Percentiles rank a stretch among this genome's conserved stretches.
Conservation (phyloP, 768 basidiomycete genomes). For the Mycena amicta region DNA sequence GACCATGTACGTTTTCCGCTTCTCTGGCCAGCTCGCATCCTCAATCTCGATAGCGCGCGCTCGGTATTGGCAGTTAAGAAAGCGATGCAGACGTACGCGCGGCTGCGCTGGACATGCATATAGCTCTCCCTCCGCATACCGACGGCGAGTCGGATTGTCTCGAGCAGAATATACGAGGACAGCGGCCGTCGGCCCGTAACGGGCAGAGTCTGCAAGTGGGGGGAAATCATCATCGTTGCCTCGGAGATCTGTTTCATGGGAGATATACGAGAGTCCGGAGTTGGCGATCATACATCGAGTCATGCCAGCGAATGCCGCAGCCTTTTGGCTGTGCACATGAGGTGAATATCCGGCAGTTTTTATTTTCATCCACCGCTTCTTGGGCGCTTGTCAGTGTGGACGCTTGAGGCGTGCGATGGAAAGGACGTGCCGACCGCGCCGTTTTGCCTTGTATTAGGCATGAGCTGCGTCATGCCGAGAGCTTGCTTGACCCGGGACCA, state of each 20-base stretch:
- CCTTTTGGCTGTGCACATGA: too few relatives aligned
- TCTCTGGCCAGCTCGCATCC: not conserved
- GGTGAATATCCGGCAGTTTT: too few relatives aligned
- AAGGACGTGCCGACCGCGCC: too few relatives aligned
- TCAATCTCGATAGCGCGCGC: slow-evolving; percentile 47
- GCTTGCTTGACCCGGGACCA: too few relatives aligned
- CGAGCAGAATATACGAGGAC: slow-evolving; percentile 60
- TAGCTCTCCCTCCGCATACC: slow-evolving; percentile 60
- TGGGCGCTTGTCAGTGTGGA: too few relatives aligned
- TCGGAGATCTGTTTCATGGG: slow-evolving; percentile 86
- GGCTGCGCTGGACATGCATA: slow-evolving; percentile 80
- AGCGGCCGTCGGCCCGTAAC: slow-evolving; percentile 75
- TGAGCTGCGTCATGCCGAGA: too few relatives aligned
- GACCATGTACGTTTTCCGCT: slow-evolving; percentile 58
- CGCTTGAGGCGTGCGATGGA: too few relatives aligned
- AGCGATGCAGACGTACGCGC: slow-evolving; percentile 85
- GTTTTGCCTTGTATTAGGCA: too few relatives aligned
- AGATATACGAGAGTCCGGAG: slow-evolving; percentile 77
- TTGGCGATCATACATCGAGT: slow-evolving; percentile 90
- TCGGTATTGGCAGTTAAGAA: slow-evolving; percentile 80
- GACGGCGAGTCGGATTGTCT: slow-evolving; percentile 53
- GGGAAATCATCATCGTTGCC: slow-evolving; percentile 75
- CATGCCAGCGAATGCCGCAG: too few relatives aligned
- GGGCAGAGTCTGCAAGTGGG: slow-evolving; percentile 77
- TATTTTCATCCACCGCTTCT: too few relatives aligned